Percentiles rank a stretch among this genome's conserved stretches.
These are phyloP conservation scores for Phialemoniopsis sp. DNA, from an alignment of 2,329 filamentous ascomycete genomes.

Conservation along the genomic window DNA sequence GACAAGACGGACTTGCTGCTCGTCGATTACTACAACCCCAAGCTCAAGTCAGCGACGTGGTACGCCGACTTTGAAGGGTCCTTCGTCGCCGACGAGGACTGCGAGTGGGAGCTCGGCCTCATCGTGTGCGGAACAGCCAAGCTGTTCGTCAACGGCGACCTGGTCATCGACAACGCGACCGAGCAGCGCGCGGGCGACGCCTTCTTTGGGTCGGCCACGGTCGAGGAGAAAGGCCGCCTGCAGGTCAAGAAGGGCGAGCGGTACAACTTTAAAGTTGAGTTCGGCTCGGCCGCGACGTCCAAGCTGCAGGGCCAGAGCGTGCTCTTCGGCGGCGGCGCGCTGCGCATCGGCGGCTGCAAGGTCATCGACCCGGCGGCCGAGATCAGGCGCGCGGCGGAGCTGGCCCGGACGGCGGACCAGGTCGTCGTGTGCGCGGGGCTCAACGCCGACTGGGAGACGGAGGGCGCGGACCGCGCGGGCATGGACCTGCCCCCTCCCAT, in stretches of 20 bases:
- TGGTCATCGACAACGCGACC: slow-evolving; percentile 63
- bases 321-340: slow-evolving; percentile 53
- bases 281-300: slow-evolving; percentile 45
- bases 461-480: slow-evolving; percentile 73
- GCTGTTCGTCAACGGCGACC: slow-evolving; percentile 56
- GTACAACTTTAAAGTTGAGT: slow-evolving; percentile 50
- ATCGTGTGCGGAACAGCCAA: slow-evolving; percentile 64
- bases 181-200: slow-evolving; percentile 54
- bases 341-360: slow-evolving; percentile 58
- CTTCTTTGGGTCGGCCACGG: slow-evolving; percentile 55
- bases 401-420: slow-evolving; percentile 68
- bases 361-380: slow-evolving; percentile 53
- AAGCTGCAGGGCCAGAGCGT: slow-evolving; percentile 44
- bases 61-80: slow-evolving; percentile 59
- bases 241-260: slow-evolving; percentile 46
- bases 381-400: slow-evolving; percentile 61
- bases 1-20: slow-evolving; percentile 45
- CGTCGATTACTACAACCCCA: slow-evolving; percentile 47
- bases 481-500: slow-evolving; percentile 72
- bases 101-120: slow-evolving; percentile 61
- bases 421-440: slow-evolving; percentile 76
- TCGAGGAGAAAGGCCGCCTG: slow-evolving; percentile 51
- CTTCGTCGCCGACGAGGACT: slow-evolving; percentile 56
- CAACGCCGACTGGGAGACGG: slow-evolving; percentile 78
- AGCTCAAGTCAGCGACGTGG: slow-evolving; percentile 47